A percentile compares a stretch with the other conserved stretches of the same genome.
phyloP scores from a whole-genome alignment of 2,329 filamentous ascomycete genomes.

The Orbilia ellipsospora region DNA sequence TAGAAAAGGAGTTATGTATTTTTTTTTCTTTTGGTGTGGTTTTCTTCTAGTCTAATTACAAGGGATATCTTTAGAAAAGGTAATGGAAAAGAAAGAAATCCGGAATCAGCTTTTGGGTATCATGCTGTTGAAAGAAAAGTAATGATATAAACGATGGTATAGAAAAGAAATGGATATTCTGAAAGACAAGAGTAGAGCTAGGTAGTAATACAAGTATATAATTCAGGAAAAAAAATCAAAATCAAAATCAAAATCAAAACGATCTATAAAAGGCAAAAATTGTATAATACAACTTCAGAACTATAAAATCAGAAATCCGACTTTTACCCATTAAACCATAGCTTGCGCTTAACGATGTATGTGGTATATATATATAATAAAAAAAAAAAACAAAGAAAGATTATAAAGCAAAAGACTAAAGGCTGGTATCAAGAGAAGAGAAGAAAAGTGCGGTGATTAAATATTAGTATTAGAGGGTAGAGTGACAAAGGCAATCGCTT shows the following conservation, averaged over 20 bases:
- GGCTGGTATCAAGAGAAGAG: conserved; percentile 33
- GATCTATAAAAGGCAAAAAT: conserved; percentile 23
- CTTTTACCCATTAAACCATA: conserved; percentile 50
- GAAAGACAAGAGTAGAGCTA: conserved; percentile 10
- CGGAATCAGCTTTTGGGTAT: conserved; percentile 55
- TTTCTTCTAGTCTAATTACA: conserved; percentile 56
- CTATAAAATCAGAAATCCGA: conserved; percentile 38
- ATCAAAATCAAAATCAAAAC: conserved; percentile 23
- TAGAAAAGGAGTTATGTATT: conserved; percentile 33
- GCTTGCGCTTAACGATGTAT: conserved; percentile 49
- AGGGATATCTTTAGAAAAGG: conserved; percentile 22
- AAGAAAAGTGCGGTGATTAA: conserved; percentile 27
- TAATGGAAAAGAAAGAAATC: conserved; percentile 17
- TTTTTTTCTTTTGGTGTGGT: conserved; percentile 44
- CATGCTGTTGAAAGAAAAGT: conserved; percentile 42
- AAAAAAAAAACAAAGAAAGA: neutral
- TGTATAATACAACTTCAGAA: conserved; percentile 38
- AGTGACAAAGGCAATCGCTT: conserved; percentile 25
- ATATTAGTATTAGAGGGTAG: conserved; percentile 45
- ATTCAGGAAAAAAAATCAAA: neutral
- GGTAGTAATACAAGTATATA: conserved; percentile 18
- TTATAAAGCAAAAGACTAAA: conserved; percentile 7
- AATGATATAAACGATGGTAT: conserved; percentile 12
- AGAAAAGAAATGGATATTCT: conserved; percentile 8
- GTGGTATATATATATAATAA: conserved; percentile 47